Conservation (phyloP, 805 yeast genomes). For the Saccharomycopsis oosterbeekiorum region DNA sequence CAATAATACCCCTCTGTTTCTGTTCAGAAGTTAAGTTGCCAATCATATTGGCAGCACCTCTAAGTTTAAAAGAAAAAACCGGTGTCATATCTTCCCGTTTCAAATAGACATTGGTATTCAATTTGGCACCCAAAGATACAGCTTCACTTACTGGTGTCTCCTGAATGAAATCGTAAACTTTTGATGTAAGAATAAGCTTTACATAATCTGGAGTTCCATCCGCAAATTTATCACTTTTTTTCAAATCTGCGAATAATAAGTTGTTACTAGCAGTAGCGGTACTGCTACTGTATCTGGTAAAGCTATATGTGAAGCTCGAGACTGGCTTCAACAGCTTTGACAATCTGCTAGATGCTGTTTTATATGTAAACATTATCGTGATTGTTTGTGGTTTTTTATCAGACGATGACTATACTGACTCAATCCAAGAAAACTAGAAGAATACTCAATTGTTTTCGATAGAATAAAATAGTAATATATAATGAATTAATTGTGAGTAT, state of each 20-base stretch:
- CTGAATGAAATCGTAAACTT: conserved; percentile 90
- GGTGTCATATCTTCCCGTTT: conserved; percentile 93
- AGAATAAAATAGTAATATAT: no score
- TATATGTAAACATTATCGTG: not conserved
- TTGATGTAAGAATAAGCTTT: conserved; percentile 77
- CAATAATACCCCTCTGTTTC: conserved; percentile 79
- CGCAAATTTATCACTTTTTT: conserved; percentile 10
- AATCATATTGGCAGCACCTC: conserved; percentile 98
- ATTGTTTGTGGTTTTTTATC: not conserved
- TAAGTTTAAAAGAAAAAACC: conserved; percentile 88
- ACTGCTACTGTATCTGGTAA: not conserved
- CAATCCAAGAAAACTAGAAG: no score
- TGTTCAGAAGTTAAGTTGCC: conserved; percentile 59
- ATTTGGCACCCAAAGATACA: conserved; percentile 57
- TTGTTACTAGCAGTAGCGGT: not conserved
- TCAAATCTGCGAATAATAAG: conserved; percentile 1
- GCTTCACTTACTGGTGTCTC: conserved; percentile 83
- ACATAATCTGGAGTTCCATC: conserved; percentile 86
- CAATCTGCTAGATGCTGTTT: not conserved
- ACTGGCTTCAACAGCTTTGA: not conserved
- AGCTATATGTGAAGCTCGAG: not conserved
- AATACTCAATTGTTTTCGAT: no score
- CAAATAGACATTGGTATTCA: conserved; percentile 65
- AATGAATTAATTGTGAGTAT: no score
- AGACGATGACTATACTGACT: no score